These are phyloP conservation scores for Oryza meyeriana DNA, from an alignment of 176 grass and related monocot species.

Conservation along the genomic window DNA sequence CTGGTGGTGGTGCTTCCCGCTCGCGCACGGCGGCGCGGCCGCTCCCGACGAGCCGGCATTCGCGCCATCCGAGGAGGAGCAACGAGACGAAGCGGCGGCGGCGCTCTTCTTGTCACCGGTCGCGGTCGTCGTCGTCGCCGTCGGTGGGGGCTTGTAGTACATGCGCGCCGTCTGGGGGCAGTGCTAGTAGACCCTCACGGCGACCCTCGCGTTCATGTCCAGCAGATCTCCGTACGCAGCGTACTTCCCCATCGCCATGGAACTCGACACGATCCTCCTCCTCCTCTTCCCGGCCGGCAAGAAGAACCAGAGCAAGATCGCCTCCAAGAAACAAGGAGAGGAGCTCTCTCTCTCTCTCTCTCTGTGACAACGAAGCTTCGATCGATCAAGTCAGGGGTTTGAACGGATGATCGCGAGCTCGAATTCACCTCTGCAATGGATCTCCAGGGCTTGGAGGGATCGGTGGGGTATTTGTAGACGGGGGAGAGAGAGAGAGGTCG, in stretches of 20 bases:
- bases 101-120: not conserved
- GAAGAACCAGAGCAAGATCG: not conserved
- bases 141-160: constrained; percentile 69
- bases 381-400: not conserved
- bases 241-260: constrained; percentile 37
- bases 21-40: not conserved
- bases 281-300: not conserved
- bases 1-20: not conserved
- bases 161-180: constrained; percentile 57
- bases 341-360: too few species aligned
- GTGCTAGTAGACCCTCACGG: constrained; percentile 58
- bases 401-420: not conserved
- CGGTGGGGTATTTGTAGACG: not conserved
- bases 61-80: not conserved
- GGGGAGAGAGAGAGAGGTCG: too few species aligned
- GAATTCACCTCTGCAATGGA: not conserved
- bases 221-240: constrained; percentile 39
- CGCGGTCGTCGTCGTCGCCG: not conserved
- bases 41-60: not conserved
- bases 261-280: not conserved
- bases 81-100: not conserved
- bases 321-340: not conserved
- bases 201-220: constrained; percentile 37
- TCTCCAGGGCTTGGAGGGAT: not conserved
- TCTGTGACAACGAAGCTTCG: not conserved